Base-by-base conservation (phyloP, 2,329 filamentous ascomycete species). In the Cytospora mali region DNA sequence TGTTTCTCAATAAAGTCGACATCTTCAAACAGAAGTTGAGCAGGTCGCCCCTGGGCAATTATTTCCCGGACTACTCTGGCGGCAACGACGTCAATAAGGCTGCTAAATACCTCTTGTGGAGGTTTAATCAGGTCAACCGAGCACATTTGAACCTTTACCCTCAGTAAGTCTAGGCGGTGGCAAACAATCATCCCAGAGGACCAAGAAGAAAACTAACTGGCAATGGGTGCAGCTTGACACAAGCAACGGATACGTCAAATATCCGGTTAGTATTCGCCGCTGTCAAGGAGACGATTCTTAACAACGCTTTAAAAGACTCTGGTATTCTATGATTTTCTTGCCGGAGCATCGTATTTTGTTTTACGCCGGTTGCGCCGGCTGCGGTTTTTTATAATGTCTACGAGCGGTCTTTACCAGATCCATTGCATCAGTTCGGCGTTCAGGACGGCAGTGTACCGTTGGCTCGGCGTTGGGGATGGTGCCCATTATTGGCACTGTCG, bases 1-100 rank as follows among this genome's bases (percentile, higher is more conserved):
- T 99, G 62, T 99, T 99, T 80, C 84, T 99, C 66, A 99, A 99
- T 81, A 99, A 99, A 77, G 95, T 99, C 69, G 95, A 99, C 79
- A 86, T 99, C 63, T 99, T 99, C 84, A 94, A 95, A 75, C 89
- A 93, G 73, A 99, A 99, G 76, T 87, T 99, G 29, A 87, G 87
- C 61, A 87, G 93, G 67, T 97, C 93, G 61, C 94, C 95, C 0
- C 78, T 99, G 52, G 91, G 89, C 70, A 97, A 94, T 74, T 99
- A 98, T 76, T 99, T 99, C 73, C 94, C 93, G 0, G 95, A 99
- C 75, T 99, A 99, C 75, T 97, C 93, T 0, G 95, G 95, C 31
- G 95, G 95, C 55, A 96, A 96, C 75, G 95, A 99, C 76, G 93
- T 98, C 72, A 98, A 98, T 76, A 92, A 96, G 74, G 95, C 95